Percentiles rank a stretch among this genome's conserved stretches.
phyloP scores from a whole-genome alignment of 805 yeast genomes.

The Wickerhamomyces queroliae region DNA sequence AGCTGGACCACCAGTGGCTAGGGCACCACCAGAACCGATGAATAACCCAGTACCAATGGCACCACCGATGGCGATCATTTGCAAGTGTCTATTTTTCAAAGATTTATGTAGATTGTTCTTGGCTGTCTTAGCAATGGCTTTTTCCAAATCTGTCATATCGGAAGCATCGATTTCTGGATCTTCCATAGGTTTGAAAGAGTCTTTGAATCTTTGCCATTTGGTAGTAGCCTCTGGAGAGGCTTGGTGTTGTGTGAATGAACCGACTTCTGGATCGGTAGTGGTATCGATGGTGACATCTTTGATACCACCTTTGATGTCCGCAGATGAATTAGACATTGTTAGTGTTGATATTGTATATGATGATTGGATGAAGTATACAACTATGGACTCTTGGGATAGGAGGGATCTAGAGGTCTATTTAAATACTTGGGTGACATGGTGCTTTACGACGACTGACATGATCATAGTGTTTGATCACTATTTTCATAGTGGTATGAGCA shows the following conservation, averaged over 20 bases:
- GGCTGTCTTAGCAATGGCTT: slow-evolving; percentile 38
- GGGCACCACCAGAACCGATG: slow-evolving; percentile 57
- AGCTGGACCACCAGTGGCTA: slow-evolving; percentile 59
- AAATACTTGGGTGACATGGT: no score
- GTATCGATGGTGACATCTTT: background rate
- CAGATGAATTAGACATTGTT: background rate
- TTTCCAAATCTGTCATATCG: slow-evolving; percentile 37
- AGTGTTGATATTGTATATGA: no score
- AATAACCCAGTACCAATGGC: slow-evolving; percentile 70
- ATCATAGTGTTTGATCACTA: no score
- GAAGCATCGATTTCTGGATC: slow-evolving; percentile 25
- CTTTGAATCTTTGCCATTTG: slow-evolving; percentile 3
- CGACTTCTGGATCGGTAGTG: background rate
- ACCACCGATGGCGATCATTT: slow-evolving; percentile 65
- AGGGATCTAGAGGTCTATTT: no score
- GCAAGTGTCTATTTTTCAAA: slow-evolving; percentile 48
- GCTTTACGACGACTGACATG: no score
- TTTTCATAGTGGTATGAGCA: no score
- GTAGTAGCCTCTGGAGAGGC: slow-evolving; percentile 1
- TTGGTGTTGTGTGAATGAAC: slow-evolving; percentile 1
- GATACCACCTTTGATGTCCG: background rate
- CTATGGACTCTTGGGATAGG: no score
- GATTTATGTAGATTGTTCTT: slow-evolving; percentile 48
- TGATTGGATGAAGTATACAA: no score
- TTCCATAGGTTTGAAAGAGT: slow-evolving; percentile 11